Base-by-base conservation (phyloP, 257 asterid genomes). In the Solanum peruvianum region DNA sequence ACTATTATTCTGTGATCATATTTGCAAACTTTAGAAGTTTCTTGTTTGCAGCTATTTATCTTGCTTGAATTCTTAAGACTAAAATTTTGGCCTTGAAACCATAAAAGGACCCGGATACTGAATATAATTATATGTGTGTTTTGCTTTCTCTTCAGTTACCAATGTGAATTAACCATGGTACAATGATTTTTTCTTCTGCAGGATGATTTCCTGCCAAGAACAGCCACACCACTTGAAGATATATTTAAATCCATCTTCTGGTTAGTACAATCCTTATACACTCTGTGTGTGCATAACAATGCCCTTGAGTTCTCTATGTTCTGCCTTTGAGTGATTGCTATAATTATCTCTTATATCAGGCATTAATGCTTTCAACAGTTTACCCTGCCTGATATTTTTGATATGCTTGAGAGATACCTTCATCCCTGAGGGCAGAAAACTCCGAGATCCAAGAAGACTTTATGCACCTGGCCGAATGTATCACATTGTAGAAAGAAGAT, bases 401-500 rank as follows among this genome's bases (percentile, higher is more conserved):
- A 92, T 90, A 94, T 97, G 99, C 96, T 88, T 97, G 91, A 96
- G 94, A 94, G 99, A 97, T 85, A 97, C 99, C 20, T 97, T 96
- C 93, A 95, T 97, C 29, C 86, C 93, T 12, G 99, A 97, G 91
- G 95, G 93, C 91, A 94, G 94, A 92, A 96, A 92, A 98, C 96
- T 97, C 67, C 92, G 91, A 89, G 99, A 97, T 90, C 98, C 99
- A 20, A 93, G 98, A 89, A 95, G 99, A 70, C 92, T 97, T 58
- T 97, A 97, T 86, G 99, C 98, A 20, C 98, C 99, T 33, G 99
- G 99, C 81, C 99, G 99, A 12, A 98, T 97, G 81, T 96, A 97
- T 86, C 99, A 97, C 93, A 92, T 97, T 87, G 92, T 97, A 41
- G 98, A 92, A 52, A 90, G 99, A 89, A 96, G 91, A 87, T 96